Conservation (phyloP, 352 stramenopile species). For the Phytophthora pistaciae region DNA sequence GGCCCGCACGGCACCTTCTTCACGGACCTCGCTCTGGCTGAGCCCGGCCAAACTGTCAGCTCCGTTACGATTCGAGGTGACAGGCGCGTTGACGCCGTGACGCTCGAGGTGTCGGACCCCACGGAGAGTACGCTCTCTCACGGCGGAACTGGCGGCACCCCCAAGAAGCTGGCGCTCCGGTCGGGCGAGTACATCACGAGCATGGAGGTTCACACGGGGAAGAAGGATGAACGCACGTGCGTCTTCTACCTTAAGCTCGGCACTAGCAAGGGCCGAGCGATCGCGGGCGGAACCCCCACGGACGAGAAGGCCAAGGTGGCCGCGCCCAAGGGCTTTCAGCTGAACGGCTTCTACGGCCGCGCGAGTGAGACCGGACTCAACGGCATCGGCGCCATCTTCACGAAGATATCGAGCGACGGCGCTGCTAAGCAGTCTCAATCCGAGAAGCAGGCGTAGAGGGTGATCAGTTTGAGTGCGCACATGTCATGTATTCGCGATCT, state of each 20-base stretch:
- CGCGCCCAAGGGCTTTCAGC: slow-evolving; percentile 53
- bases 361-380: slow-evolving; percentile 40
- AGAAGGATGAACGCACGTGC: slow-evolving; percentile 42
- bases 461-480: slow-evolving; percentile 2
- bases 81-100: slow-evolving; percentile 47
- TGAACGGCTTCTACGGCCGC: slow-evolving; percentile 62
- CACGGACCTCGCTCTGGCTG: slow-evolving; percentile 38
- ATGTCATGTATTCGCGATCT: neutral
- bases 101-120: slow-evolving; percentile 40
- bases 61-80: slow-evolving; percentile 45
- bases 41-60: slow-evolving; percentile 38
- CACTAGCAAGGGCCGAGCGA: slow-evolving; percentile 40
- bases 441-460: slow-evolving; percentile 9
- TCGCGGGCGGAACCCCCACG: slow-evolving; percentile 40
- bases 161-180: slow-evolving; percentile 42
- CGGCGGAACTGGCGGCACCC: slow-evolving; percentile 44
- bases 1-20: slow-evolving; percentile 52
- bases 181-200: slow-evolving; percentile 54
- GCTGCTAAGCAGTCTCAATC: slow-evolving; percentile 13
- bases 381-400: slow-evolving; percentile 43
- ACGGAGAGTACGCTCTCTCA: slow-evolving; percentile 47
- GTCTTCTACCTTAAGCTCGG: slow-evolving; percentile 55
- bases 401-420: slow-evolving; percentile 14
- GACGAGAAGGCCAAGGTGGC: slow-evolving; percentile 38
- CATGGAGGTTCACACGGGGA: slow-evolving; percentile 51